Evolutionary conservation across 768 basidiomycete species (phyloP).

Genomic region (Boletus patriciae): DNA sequence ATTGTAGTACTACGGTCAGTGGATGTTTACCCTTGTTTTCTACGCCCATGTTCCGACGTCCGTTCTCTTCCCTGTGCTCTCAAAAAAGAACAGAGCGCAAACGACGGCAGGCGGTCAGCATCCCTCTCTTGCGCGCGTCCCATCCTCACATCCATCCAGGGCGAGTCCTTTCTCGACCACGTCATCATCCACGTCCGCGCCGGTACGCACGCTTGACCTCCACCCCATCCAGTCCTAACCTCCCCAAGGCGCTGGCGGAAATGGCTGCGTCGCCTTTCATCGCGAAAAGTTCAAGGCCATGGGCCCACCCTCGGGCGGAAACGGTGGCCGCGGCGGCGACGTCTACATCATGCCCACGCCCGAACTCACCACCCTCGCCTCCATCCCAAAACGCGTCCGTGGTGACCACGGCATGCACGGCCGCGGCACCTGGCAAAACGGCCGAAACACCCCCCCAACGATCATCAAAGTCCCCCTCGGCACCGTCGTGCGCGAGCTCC

Average conservation of each 20-base stretch:
- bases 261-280: slow-evolving; percentile 92
- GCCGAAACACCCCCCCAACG: slow-evolving; percentile 67
- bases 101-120: slow-evolving; percentile 62
- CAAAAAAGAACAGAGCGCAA: slow-evolving; percentile 73
- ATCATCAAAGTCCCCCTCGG: slow-evolving; percentile 85
- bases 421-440: slow-evolving; percentile 85
- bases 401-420: slow-evolving; percentile 72
- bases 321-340: slow-evolving; percentile 86
- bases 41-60: neutral
- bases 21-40: neutral
- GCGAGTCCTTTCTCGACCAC: slow-evolving; percentile 80
- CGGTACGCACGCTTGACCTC: slow-evolving; percentile 44
- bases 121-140: neutral
- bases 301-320: slow-evolving; percentile 92
- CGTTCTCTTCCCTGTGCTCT: no score
- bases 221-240: neutral
- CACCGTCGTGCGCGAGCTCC: slow-evolving; percentile 80
- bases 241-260: slow-evolving; percentile 73
- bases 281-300: slow-evolving; percentile 82
- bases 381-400: slow-evolving; percentile 64
- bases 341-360: slow-evolving; percentile 82
- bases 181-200: slow-evolving; percentile 74
- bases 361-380: slow-evolving; percentile 73
- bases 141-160: slow-evolving; percentile 41
- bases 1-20: neutral